These are phyloP conservation scores for Pythium aristosporum DNA, from an alignment of 352 stramenopile species.

Conservation along the genomic window DNA sequence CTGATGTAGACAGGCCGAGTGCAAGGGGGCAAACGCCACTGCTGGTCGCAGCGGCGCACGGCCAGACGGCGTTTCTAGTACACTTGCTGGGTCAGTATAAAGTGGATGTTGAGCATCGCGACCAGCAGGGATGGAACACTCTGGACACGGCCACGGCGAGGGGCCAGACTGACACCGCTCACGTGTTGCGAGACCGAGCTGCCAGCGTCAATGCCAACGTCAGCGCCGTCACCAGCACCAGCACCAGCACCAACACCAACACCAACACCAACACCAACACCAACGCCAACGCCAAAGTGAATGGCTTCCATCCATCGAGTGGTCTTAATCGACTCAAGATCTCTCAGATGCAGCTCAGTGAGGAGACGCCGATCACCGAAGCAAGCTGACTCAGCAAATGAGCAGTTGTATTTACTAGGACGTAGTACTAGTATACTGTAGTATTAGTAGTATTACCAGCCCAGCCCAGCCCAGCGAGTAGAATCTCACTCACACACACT, in stretches of 20 bases:
- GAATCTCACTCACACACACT: not conserved
- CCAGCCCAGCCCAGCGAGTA: too few species aligned
- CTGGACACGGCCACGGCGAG: not conserved
- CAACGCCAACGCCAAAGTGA: not conserved
- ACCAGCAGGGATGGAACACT: not conserved
- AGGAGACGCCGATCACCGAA: not conserved
- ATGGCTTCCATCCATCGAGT: too few species aligned
- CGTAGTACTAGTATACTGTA: too few species aligned
- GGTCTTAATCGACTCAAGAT: not conserved
- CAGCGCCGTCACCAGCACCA: too few species aligned
- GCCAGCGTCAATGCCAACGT: too few species aligned
- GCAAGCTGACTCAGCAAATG: too few species aligned
- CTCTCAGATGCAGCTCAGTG: not conserved
- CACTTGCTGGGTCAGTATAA: not conserved
- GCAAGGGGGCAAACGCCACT: not conserved
- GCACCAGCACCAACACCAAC: too few species aligned
- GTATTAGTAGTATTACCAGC: too few species aligned
- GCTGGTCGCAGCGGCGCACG: not conserved
- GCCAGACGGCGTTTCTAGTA: not conserved
- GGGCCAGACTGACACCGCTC: not conserved
- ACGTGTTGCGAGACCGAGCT: not conserved
- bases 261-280: too few species aligned
- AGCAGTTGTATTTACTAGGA: not conserved
- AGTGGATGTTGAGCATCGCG: not conserved
- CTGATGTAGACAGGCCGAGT: not conserved